Base-by-base conservation (phyloP, 345 rosid genomes). In the Kernera saxatilis region DNA sequence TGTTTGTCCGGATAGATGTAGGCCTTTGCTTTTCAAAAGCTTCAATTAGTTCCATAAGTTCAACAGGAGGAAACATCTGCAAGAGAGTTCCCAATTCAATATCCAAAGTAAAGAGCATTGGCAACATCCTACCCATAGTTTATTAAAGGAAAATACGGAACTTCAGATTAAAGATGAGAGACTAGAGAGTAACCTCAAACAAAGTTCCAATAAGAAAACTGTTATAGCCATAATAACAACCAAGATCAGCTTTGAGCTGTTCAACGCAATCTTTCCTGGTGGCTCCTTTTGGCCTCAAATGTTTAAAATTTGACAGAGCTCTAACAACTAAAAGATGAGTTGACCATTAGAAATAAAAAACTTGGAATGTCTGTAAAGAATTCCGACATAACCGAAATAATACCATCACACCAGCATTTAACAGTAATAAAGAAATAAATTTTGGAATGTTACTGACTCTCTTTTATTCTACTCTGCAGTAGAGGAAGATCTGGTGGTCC, bases 21-120 rank as follows among this genome's bases (percentile, higher is more conserved):
- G 97, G 99, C 52, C 99, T 81, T 64, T 87, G 97, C 86, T 87
- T 91, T 79, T 94, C 99, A 82, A 82, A 91, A 73, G 95, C 87
- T 86, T 94, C 97, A 72, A 94, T 81, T 37, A 91, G 86, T 70
- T 94, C 99, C 85, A 86, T 77, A 54, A 94, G 95, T 77, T 94
- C 97, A 77, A 86, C 88, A 15, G 89, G 85, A 18, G 96, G 96
- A 82, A 94, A 94, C 97, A 94, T 84, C 99, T 94, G 85, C 39
- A 74, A 67, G 52, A 64, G 21, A 72, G 40, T 75, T 54, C 26
- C 49, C 15, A 67, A 39, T 30, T 71, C n/a, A 71, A 25, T 29
- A 68, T 43, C 59, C 7, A 66, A 60, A 39, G 41, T 37, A 44
- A 30, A 59, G 49, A 41, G 30, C 3, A 8, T 15, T 5, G 1